phyloP scores from a whole-genome alignment of 371 early-diverging fungal genomes.

The Mortierella sp. region DNA sequence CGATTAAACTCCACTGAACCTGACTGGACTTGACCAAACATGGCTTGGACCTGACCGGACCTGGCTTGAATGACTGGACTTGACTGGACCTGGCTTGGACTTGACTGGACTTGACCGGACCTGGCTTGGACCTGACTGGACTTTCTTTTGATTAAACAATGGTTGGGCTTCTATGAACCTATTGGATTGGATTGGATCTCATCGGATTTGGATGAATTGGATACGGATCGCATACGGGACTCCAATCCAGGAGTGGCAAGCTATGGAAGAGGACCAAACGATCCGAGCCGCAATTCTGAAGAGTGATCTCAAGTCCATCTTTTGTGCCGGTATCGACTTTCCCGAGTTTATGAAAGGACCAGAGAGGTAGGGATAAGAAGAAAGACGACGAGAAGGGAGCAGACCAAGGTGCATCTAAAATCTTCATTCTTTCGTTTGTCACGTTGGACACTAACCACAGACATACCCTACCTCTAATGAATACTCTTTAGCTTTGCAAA shows the following conservation, averaged over 20 bases:
- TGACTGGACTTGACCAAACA: too few relatives aligned
- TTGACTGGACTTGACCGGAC: too few relatives aligned
- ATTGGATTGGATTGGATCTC: too few relatives aligned
- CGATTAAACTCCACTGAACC: too few relatives aligned
- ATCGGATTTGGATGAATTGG: too few relatives aligned
- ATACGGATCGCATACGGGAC: too few relatives aligned
- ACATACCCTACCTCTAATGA: neutral
- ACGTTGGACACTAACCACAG: neutral
- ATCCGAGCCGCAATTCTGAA: constrained; percentile 39
- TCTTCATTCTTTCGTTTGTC: neutral
- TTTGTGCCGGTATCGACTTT: constrained; percentile 53
- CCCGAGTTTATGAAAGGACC: constrained; percentile 48
- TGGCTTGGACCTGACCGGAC: too few relatives aligned
- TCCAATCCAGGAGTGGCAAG: constrained; percentile 38
- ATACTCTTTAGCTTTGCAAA: constrained; percentile 39
- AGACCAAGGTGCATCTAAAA: neutral
- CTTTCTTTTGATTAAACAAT: too few relatives aligned
- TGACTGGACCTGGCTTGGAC: too few relatives aligned
- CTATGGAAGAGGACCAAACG: constrained; percentile 47
- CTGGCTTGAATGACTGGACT: too few relatives aligned
- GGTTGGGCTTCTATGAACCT: too few relatives aligned
- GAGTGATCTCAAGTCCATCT: constrained; percentile 52
- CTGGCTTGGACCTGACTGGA: too few relatives aligned
- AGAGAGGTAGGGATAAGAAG: constrained; percentile 21
- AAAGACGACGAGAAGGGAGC: neutral